A percentile compares a stretch with the other conserved stretches of the same genome.
phyloP scores from a whole-genome alignment of 2,329 filamentous ascomycete species.

The Trichoderma harzianum region DNA sequence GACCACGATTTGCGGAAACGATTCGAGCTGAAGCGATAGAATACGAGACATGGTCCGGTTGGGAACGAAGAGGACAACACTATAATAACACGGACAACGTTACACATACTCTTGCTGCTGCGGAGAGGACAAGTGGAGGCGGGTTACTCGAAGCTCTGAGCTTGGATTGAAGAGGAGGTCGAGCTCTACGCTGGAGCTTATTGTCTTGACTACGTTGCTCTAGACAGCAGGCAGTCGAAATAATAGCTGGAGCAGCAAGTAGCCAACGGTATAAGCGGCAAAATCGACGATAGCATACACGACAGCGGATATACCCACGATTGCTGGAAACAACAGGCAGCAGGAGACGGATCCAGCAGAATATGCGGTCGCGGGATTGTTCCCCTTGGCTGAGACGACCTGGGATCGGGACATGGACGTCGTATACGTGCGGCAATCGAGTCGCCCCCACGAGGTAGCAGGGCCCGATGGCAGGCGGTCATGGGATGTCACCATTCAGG shows the following conservation, averaged over 20 bases:
- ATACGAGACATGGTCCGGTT: background rate
- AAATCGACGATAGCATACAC: background rate
- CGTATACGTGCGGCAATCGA: conserved; percentile 21
- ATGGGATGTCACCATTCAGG: conserved; percentile 25
- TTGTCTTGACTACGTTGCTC: background rate
- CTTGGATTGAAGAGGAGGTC: background rate
- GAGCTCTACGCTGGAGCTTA: background rate
- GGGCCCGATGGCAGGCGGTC: conserved; percentile 19
- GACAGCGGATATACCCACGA: background rate
- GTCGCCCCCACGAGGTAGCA: conserved; percentile 15
- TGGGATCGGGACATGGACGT: conserved; percentile 23
- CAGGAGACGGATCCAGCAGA: background rate
- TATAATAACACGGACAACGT: background rate
- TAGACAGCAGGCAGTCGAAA: background rate
- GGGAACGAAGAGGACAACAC: background rate
- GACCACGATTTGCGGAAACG: background rate
- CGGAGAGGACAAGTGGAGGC: background rate
- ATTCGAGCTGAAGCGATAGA: background rate
- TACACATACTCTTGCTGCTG: background rate
- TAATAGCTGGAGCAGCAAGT: background rate
- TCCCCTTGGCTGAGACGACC: conserved; percentile 5
- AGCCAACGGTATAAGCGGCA: background rate
- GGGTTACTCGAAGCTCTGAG: background rate
- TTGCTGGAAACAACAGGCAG: background rate
- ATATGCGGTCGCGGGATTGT: conserved; percentile 14